These are phyloP conservation scores for Diplodia corticola DNA, from an alignment of 2,329 filamentous ascomycete genomes.

Conservation along the genomic window DNA sequence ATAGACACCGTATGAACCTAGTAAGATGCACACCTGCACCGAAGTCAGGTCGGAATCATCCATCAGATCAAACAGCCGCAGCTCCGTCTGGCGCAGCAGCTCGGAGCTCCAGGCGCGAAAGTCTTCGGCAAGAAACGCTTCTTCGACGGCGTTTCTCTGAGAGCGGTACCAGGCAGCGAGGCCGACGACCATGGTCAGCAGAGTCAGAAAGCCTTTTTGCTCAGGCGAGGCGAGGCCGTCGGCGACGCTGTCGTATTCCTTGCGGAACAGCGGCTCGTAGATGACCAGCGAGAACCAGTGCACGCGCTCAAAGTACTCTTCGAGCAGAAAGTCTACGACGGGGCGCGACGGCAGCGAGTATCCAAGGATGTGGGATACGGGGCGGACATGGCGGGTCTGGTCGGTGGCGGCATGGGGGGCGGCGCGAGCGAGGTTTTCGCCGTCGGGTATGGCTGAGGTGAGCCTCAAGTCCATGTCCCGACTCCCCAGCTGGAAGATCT, in stretches of 20 bases:
- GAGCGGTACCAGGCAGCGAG: slow-evolving; percentile 44
- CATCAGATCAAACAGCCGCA: slow-evolving; percentile 43
- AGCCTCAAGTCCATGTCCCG: slow-evolving; percentile 33
- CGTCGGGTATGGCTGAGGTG: slow-evolving; percentile 41
- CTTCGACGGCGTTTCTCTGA: slow-evolving; percentile 26
- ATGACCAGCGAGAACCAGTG: slow-evolving; percentile 50
- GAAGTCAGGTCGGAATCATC: slow-evolving; percentile 42
- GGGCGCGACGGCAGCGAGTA: slow-evolving; percentile 34
- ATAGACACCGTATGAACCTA: slow-evolving; percentile 46
- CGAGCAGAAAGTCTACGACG: slow-evolving; percentile 37
- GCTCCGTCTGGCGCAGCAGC: slow-evolving; percentile 35
- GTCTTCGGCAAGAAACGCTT: slow-evolving; percentile 19
- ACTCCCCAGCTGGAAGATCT: slow-evolving; percentile 33
- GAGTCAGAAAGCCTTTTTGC: slow-evolving; percentile 40
- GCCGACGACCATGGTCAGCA: slow-evolving; percentile 41
- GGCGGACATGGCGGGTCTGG: slow-evolving; percentile 25
- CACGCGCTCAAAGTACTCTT: slow-evolving; percentile 45
- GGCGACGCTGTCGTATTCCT: slow-evolving; percentile 33
- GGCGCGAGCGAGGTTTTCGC: slow-evolving; percentile 26
- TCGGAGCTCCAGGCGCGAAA: slow-evolving; percentile 27
- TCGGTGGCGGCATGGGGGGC: neutral
- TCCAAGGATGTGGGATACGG: slow-evolving; percentile 33
- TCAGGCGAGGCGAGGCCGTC: slow-evolving; percentile 38
- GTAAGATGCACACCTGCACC: slow-evolving; percentile 42
- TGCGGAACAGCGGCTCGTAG: slow-evolving; percentile 45